These are phyloP conservation scores for Solanum chmielewskii DNA, from an alignment of 257 asterid genomes.

Conservation along the genomic window DNA sequence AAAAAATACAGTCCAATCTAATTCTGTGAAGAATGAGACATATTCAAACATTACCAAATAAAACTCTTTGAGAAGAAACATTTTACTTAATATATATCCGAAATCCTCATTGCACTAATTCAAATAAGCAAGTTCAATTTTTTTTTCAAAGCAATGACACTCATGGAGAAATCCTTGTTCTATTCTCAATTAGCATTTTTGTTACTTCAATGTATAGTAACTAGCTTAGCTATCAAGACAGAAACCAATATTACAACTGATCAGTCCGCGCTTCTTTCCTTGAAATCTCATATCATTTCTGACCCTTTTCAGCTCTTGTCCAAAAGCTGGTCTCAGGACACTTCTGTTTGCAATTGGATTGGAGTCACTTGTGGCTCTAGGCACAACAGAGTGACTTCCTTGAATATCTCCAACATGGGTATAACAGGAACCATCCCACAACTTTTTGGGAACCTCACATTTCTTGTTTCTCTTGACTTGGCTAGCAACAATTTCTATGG, in stretches of 20 bases:
- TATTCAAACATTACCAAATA: not conserved
- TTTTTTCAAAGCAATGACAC: not conserved
- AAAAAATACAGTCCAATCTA: not conserved
- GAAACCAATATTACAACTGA: not conserved
- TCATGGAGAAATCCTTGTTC: not conserved
- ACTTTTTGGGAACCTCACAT: not conserved
- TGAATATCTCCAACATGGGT: not conserved
- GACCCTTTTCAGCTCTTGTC: not conserved
- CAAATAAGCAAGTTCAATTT: not conserved
- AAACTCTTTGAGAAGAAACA: not conserved
- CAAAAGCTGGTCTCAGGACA: not conserved
- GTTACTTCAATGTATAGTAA: not conserved
- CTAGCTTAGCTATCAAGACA: not conserved
- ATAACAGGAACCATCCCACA: not conserved
- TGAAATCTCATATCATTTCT: not conserved
- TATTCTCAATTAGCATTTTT: not conserved
- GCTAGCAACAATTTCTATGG: not conserved
- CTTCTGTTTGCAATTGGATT: slow-evolving; percentile 5
- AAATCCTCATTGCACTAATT: not conserved
- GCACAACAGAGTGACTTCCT: not conserved
- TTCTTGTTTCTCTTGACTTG: slow-evolving; percentile 1
- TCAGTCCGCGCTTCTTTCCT: not conserved
- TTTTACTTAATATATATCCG: not conserved
- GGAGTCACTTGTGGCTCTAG: slow-evolving; percentile 7
- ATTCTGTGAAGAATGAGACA: not conserved